Evolutionary conservation across 495 filamentous ascomycete species (phyloP), one percentile per base, ranked within the genome.

Genomic region (Annulohypoxylon maeteangense): DNA sequence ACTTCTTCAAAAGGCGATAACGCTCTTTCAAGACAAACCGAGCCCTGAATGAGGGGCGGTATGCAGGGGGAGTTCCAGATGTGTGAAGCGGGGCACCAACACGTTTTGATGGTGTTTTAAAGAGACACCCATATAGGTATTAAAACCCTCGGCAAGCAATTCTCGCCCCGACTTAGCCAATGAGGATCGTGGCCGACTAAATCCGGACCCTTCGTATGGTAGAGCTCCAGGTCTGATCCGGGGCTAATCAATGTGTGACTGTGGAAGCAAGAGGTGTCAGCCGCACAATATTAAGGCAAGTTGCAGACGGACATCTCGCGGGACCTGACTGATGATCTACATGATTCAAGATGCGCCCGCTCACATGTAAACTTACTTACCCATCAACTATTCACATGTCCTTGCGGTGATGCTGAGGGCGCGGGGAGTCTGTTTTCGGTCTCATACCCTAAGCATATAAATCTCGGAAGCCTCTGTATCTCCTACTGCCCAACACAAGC

Each of bases 21-120:
- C 32, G 18, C 25, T 20, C 14, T 8, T 14, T 29, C 32, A 53
- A 12, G 14, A 10, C 16, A 34, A 31, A 47, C 16, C 53, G 56
- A 68, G 54, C 65, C 45, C 55, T 22, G 22, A 23, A 60, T 18
- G 36, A 12, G 27, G 36, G 40, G 16, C n/a, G 25, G 44, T 18
- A 71, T 67, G 63, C 63, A 71, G 63, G 62, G 68, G 68, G 57
- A 12, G 61, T 67, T 67, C 68, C 57, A 59, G 32, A 44, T 29
- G 40, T 51, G 20, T 22, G 29, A 53, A 45, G 68, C 63, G 68
- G 68, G 68, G 57, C 51, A 53, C 25, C 51, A 62, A 36, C 38
- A 67, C 45, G 68, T 71, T 71, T 71, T 71, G 68, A 63, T 53
- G 53, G 34, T 48, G 68, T 71, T 71, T 71, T 50, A 61, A 44